phyloP scores from a whole-genome alignment of 23 red algal species.

The Gracilaria gracilis region DNA sequence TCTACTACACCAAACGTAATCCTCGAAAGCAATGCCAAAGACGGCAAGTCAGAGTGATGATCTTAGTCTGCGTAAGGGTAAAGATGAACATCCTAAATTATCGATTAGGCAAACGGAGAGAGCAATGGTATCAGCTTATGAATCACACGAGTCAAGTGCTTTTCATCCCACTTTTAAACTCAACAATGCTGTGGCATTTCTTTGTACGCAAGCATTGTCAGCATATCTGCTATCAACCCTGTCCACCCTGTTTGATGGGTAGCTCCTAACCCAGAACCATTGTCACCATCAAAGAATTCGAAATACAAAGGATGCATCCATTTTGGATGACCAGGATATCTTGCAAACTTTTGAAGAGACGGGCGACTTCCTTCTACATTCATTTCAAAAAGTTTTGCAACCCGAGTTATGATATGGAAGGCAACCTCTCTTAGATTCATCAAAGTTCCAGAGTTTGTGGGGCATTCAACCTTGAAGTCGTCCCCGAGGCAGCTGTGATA shows the following conservation, averaged over 20 bases:
- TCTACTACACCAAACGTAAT: neutral
- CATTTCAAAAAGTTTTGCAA: neutral
- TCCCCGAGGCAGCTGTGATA: neutral
- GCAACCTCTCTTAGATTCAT: slow-evolving; percentile 6
- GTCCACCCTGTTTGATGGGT: slow-evolving; percentile 3
- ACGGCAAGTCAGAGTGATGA: neutral
- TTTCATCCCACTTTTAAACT: too few relatives aligned
- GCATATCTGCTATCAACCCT: slow-evolving; percentile 6
- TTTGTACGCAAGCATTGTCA: slow-evolving; percentile 2
- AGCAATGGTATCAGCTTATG: too few relatives aligned
- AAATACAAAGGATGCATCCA: neutral
- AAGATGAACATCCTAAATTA: too few relatives aligned
- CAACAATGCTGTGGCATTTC: neutral
- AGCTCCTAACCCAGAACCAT: neutral
- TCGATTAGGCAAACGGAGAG: too few relatives aligned
- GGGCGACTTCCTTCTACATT: neutral
- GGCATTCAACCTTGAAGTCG: neutral
- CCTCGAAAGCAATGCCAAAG: neutral
- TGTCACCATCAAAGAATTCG: slow-evolving; percentile 15
- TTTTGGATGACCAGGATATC: slow-evolving; percentile 18
- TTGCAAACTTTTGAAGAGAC: slow-evolving; percentile 13
- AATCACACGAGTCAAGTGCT: too few relatives aligned
- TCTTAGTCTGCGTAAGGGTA: too few relatives aligned
- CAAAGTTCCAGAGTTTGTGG: neutral
- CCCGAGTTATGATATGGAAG: neutral